phyloP scores from a whole-genome alignment of 139 green algal species.

The Coelastrella sp. region DNA sequence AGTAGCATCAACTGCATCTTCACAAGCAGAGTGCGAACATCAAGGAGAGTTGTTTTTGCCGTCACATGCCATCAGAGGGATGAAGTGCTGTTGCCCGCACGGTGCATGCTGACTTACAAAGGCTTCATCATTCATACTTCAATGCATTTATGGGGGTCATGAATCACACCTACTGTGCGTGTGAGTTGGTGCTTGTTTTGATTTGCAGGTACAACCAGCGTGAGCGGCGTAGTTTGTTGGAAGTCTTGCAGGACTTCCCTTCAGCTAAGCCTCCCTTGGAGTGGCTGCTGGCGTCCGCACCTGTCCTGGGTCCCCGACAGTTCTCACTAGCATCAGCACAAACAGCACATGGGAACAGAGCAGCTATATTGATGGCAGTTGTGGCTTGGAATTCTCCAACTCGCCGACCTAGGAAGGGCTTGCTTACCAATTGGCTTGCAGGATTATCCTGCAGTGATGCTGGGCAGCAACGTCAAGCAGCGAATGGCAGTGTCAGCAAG shows the following conservation, averaged over 20 bases:
- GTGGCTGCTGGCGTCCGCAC: conserved; percentile 84
- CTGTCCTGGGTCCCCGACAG: conserved; percentile 82
- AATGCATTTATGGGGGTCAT: no score
- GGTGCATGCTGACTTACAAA: no score
- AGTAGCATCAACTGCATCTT: not conserved
- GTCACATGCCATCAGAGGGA: no score
- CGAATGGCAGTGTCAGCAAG: not conserved
- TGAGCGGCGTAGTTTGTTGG: conserved; percentile 68
- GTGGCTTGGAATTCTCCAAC: conserved; percentile 73
- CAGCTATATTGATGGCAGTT: conserved; percentile 87
- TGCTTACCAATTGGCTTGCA: conserved; percentile 89
- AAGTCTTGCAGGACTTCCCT: conserved; percentile 93
- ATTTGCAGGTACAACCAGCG: conserved; percentile 66
- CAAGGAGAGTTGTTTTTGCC: no score
- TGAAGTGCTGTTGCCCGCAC: no score
- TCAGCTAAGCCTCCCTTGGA: conserved; percentile 75
- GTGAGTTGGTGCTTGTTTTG: not conserved
- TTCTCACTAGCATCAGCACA: conserved; percentile 91
- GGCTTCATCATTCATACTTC: no score
- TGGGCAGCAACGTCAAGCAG: not conserved
- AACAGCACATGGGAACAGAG: conserved; percentile 59
- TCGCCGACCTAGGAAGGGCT: conserved; percentile 67
- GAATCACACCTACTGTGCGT: no score
- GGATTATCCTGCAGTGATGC: conserved; percentile 49
- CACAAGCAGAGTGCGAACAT: not conserved